phyloP scores from a whole-genome alignment of 371 early-diverging fungal species.

The Mortierella sp. region DNA sequence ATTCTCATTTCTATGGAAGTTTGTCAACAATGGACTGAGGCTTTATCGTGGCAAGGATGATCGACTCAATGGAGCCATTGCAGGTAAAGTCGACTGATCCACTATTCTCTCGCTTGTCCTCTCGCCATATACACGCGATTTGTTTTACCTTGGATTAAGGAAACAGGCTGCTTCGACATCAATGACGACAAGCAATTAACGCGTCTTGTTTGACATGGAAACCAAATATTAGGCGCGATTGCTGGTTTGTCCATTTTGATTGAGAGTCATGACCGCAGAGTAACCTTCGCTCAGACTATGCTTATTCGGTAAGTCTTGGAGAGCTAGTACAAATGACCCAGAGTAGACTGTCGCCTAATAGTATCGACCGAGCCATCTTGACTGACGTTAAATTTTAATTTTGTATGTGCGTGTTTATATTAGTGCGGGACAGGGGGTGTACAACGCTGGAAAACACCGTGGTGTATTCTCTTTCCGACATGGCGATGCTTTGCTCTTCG shows the following conservation, averaged over 20 bases:
- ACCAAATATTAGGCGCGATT: constrained; percentile 53
- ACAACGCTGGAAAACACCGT: constrained; percentile 73
- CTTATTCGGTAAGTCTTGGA: constrained; percentile 42
- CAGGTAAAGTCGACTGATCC: constrained; percentile 37
- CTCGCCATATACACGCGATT: too few relatives aligned
- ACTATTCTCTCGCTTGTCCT: neutral
- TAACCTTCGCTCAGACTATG: constrained; percentile 73
- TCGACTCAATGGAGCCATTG: constrained; percentile 70
- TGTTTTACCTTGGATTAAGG: too few relatives aligned
- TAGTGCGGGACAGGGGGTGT: constrained; percentile 71
- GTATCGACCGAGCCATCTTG: neutral
- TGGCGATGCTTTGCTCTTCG: constrained; percentile 77
- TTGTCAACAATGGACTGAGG: constrained; percentile 75
- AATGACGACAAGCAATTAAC: too few relatives aligned
- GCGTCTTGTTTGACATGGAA: neutral
- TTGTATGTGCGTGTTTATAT: neutral
- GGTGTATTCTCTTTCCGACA: constrained; percentile 74
- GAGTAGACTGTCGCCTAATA: too few relatives aligned
- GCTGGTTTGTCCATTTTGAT: constrained; percentile 71
- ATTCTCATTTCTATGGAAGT: constrained; percentile 83
- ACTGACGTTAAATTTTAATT: neutral
- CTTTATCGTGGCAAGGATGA: constrained; percentile 72
- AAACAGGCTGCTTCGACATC: too few relatives aligned
- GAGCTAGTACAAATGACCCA: too few relatives aligned
- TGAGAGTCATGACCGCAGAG: constrained; percentile 72